Evolutionary conservation across 202 grass and related monocot genomes (phyloP), one percentile per base, ranked within the genome.

Genomic region (Schoenoplectus triqueter): DNA sequence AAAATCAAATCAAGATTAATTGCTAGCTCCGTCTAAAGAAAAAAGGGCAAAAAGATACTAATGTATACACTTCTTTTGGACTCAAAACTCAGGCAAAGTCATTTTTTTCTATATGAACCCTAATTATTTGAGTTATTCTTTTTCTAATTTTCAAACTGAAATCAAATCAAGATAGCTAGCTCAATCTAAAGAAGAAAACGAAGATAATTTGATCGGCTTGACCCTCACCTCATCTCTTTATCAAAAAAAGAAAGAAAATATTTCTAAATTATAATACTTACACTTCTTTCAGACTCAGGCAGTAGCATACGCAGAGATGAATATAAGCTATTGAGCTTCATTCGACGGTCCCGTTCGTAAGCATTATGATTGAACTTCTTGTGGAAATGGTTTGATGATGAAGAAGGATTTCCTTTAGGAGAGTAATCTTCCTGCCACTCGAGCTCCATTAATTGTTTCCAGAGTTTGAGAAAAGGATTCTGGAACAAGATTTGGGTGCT

Each of bases 331-430:
- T 98, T 98, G 78, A 98, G 93, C 90, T 98, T 92, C 90, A 94
- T 98, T 73, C 96, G 84, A 56, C 91, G 91, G 79, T 94, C 93
- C 50, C 96, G 91, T 84, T 98, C 96, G 70, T 98, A 98, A 4
- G 96, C 96, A 89, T 99, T 99, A 78, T 99, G 96, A 90, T 14
- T 92, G 73, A 86, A 74, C 88, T 99, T 99, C 68, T 88, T 88
- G 84, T 90, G 84, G 10, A 82, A 84, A 50, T 88, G 68, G 4
- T 49, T 44, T 0, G 86, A 82, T 6, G 86, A 82, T 6, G 78
- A 50, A 6, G 77, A 73, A 44, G 84, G 19, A 6, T 73, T 64
- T 50, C 62, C 83, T 31, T 41, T 85, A 22, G 56, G 69, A 62
- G 83, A 50, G 48, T 81, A n/a, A 15, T 59, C 78, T 81, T 83